Conservation (phyloP, 1,139 yeast genomes). For the Meyerozyma guilliermondii region DNA sequence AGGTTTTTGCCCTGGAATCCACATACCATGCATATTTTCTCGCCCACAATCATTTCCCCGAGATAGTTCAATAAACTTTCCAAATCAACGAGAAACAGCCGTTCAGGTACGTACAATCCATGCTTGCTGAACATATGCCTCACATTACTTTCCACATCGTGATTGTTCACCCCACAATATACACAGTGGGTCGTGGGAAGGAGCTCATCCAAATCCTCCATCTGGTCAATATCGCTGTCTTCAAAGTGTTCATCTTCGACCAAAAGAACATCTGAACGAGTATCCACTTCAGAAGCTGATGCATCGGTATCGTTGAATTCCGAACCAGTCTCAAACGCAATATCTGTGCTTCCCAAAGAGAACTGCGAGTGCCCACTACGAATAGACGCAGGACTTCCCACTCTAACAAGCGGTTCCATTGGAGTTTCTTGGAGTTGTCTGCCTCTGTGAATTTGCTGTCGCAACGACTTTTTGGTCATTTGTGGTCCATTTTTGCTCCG, state of each 20-base stretch:
- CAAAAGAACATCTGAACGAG: slow-evolving; percentile 8
- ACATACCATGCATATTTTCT: slow-evolving; percentile 48
- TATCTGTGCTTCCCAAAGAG: slow-evolving; percentile 51
- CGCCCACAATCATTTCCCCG: slow-evolving; percentile 39
- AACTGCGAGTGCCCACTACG: slow-evolving; percentile 58
- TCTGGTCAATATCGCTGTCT: slow-evolving; percentile 18
- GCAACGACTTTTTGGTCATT: slow-evolving; percentile 18
- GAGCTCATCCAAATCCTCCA: slow-evolving; percentile 5
- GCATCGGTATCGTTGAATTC: slow-evolving; percentile 44
- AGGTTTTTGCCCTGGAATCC: slow-evolving; percentile 47
- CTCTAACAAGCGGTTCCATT: slow-evolving; percentile 19
- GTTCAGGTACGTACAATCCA: slow-evolving; percentile 49
- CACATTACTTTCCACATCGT: slow-evolving; percentile 38
- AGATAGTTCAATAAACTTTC: slow-evolving; percentile 42
- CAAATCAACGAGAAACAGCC: slow-evolving; percentile 34
- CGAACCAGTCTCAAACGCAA: slow-evolving; percentile 41
- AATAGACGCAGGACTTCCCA: slow-evolving; percentile 51
- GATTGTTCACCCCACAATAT: slow-evolving; percentile 35
- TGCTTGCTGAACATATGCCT: slow-evolving; percentile 45
- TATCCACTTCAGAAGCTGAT: slow-evolving; percentile 32
- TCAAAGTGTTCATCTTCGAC: slow-evolving; percentile 24
- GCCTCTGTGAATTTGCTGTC: slow-evolving; percentile 15
- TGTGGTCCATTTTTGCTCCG: slow-evolving; percentile 16
- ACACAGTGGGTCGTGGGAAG: slow-evolving; percentile 35
- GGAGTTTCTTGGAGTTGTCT: slow-evolving; percentile 7